Evolutionary conservation across 78 protist species (phyloP), one percentile per base, ranked within the genome.

Genomic region (Acrasis kona): DNA sequence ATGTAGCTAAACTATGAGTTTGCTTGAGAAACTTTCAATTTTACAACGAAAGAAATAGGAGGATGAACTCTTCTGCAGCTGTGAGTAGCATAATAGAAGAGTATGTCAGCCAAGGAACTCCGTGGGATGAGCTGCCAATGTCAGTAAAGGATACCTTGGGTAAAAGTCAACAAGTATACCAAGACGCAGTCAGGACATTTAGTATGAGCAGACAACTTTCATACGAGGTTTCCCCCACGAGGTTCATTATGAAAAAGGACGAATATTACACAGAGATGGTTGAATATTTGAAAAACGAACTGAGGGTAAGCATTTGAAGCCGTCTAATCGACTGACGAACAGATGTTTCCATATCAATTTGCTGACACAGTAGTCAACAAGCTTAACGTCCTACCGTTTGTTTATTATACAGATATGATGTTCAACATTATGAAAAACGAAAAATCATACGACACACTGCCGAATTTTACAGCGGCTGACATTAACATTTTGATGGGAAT

Each of bases 401-500:
- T 10, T 4, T 82, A 85, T 86, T 89, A 89, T 77, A 0, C 0
- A 1, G 72, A 58, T 28, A 81, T 85, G 50, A 61, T 85, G 39
- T 0, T 0, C 41, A 77, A 82, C 27, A 50, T 81, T 35, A 0
- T 88, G 76, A 1, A 0, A 2, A 10, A 19, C 35, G 91, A 77
- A 3, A 28, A 29, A 29, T 58, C 83, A 67, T 89, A 84, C 39
- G 91, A 89, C 67, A 1, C 89, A 8, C 78, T 89, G 8, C 93
- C 93, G n/a, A 89, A 89, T 81, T 89, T 89, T 38, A 76, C 93
- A 2, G 93, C 93, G 0, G 79, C 77, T 8, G 93, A 89, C 74
- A 41, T 57, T 6, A 31, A 71, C 50, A 77, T 82, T 2, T 34
- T 84, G 30, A 32, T 85, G 0, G 84, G 89, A 37, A 72, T 89